Percentiles rank a stretch among this genome's conserved stretches.
These are phyloP conservation scores for Cyberlindnera euphorbiiphila DNA, from an alignment of 805 yeast species.

Conservation along the genomic window DNA sequence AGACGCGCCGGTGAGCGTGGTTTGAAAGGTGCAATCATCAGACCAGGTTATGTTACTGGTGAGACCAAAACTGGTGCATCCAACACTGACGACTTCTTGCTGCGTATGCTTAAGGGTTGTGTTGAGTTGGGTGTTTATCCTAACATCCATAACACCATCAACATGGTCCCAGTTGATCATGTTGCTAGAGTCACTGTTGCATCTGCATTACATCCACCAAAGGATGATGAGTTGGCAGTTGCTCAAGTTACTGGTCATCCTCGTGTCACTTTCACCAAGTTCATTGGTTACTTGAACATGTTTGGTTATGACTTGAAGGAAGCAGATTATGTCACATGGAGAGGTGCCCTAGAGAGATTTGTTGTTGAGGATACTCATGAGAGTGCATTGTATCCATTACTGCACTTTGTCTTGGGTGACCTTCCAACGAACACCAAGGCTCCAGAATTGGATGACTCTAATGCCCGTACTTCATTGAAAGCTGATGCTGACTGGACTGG, in stretches of 20 bases:
- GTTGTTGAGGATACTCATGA: slow-evolving; percentile 74
- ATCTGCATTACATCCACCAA: slow-evolving; percentile 73
- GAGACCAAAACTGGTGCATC: slow-evolving; percentile 79
- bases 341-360: slow-evolving; percentile 63
- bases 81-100: slow-evolving; percentile 93
- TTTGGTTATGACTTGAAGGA: slow-evolving; percentile 71
- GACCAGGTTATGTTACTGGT: slow-evolving; percentile 97
- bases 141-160: slow-evolving; percentile 79
- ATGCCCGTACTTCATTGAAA: slow-evolving; percentile 67
- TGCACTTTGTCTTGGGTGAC: slow-evolving; percentile 91
- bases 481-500: slow-evolving; percentile 63
- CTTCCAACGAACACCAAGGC: slow-evolving; percentile 90
- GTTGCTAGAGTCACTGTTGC: slow-evolving; percentile 91
- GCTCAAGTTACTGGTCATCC: slow-evolving; percentile 99
- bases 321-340: slow-evolving; percentile 77
- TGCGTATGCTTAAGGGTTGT: slow-evolving; percentile 93
- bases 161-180: slow-evolving; percentile 97
- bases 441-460: slow-evolving; percentile 88
- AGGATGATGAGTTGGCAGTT: slow-evolving; percentile 51
- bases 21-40: slow-evolving; percentile 78
- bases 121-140: slow-evolving; percentile 85
- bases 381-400: slow-evolving; percentile 85
- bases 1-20: slow-evolving; percentile 88
- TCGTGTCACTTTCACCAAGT: slow-evolving; percentile 74
- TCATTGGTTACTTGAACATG: slow-evolving; percentile 55